Percentiles rank a stretch among this genome's conserved stretches.
These are phyloP conservation scores for Penicillium daleae DNA, from an alignment of 495 filamentous ascomycete species.

Conservation along the genomic window DNA sequence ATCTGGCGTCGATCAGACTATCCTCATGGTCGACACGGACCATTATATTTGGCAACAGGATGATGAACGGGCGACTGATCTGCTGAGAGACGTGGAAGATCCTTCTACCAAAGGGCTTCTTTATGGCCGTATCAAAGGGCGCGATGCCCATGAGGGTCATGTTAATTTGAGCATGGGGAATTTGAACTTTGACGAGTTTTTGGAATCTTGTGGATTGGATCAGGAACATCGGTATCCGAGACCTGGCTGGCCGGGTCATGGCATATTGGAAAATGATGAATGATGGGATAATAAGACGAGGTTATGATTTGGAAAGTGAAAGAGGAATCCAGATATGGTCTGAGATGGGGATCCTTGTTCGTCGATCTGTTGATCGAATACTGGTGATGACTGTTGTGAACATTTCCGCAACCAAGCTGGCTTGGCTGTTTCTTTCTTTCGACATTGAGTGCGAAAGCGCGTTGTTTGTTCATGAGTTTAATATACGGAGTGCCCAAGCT, in stretches of 20 bases:
- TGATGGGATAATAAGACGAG: neutral
- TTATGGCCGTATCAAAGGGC: conserved; percentile 11
- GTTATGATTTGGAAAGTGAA: neutral
- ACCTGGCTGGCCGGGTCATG: conserved; percentile 17
- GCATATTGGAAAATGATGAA: conserved; percentile 3
- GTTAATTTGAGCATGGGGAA: conserved; percentile 9
- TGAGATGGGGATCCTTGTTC: neutral
- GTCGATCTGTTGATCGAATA: neutral
- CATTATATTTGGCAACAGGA: neutral
- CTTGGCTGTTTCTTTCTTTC: neutral
- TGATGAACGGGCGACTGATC: neutral
- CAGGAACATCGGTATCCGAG: conserved; percentile 10
- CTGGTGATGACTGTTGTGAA: neutral
- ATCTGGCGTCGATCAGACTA: conserved; percentile 10
- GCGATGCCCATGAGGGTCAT: conserved; percentile 10
- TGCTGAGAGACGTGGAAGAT: conserved; percentile 13
- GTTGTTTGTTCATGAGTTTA: neutral
- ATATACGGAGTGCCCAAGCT: neutral
- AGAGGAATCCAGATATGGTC: neutral
- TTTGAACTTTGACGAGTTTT: conserved; percentile 6
- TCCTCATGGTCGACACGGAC: conserved; percentile 7
- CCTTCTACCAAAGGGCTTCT: conserved; percentile 8
- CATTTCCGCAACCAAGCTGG: neutral
- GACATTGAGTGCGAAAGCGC: neutral
- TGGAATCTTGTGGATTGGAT: conserved; percentile 13